Base-by-base conservation (phyloP, 331 rosid species). In the Pyrus hybrid region DNA sequence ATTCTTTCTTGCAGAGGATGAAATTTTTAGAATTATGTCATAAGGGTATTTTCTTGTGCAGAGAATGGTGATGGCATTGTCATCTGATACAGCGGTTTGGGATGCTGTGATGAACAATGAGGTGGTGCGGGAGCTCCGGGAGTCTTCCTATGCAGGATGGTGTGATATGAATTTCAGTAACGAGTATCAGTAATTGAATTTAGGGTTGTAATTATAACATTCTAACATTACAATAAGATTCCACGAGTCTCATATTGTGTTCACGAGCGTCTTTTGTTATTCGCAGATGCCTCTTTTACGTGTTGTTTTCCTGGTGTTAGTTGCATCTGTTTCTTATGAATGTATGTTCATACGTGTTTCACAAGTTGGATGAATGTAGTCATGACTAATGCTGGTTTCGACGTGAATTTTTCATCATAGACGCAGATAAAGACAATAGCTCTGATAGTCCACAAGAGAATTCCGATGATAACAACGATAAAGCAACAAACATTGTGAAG, bases 101-200 rank as follows among this genome's bases (percentile, higher is more conserved):
- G 91, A 93, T 33, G 98, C 96, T 32, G 87, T 93, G 69, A 63
- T 87, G 86, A 86, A 86, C 78, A 93, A 93, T 76, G 93, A 89
- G 76, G 87, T 43, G 69, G 95, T 93, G 67, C 82, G 76, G 17
- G 88, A 89, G 86, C 82, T 93, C 8, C 84, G 79, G 82, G 92
- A 83, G 26, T 79, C 86, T 11, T 67, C 80, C 69, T 63, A 61
- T 67, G 72, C 86, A 81, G 96, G 97, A 90, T 77, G 21, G 79
- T 70, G 13, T 77, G 63, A 28, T 71, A 21, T 78, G 67, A 18
- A 70, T 64, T 70, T 74, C 6, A 25, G 10, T 3, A 30, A 37
- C n/a, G 26, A 21, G 18, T 17, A 20, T 9, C 43, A 16, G 17
- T 49, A 7, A 32, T 35, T 35, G 43, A 8, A 35, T 35, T 35